Base-by-base conservation (phyloP, 129 eudicot genomes). In the Escallonia herrerae region DNA sequence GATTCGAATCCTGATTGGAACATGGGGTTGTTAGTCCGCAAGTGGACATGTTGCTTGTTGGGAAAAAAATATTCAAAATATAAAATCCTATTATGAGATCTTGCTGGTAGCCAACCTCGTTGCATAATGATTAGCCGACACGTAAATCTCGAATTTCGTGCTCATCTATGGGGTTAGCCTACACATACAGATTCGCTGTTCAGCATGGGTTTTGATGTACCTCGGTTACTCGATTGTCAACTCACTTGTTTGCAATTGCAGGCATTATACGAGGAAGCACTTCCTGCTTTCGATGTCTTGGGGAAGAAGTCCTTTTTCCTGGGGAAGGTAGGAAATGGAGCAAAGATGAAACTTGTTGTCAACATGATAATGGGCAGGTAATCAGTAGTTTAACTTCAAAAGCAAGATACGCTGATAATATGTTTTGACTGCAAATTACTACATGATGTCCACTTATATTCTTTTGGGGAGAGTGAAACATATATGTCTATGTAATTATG, bases 351-450 rank as follows among this genome's bases (percentile, higher is more conserved):
- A 79, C 99, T 94, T 68, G 95, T 94, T 56, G 97, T 94, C 61
- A 94, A 94, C 81, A 94, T 94, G 99, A 80, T 89, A 8, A 89
- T 94, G 99, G 99, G 99, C 68, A 94, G 99, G 99, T 94, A 79
- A 57, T 5, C 14, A 15, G 43, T 6, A 12, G 8, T 22, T 69
- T 43, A n/a, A 44, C 13, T 40, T n/a, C 58, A 50, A 13, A n/a
- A 53, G 33, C 33, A 22, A 22, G 33, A 22, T 22, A 22, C 1
- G 33, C 33, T 22, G 10, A 56, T 56, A 56, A 56, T 5, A 58
- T 58, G 3, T 15, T 45, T 45, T 45, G 49, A 51, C 8, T 51
- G 56, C n/a, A n/a, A 11, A 51, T 3, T 51, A 3, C 12, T 11
- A 51, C 56, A 11, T 3, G 12, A 51, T 7, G 8, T 0, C 56